These are phyloP conservation scores for Huntiella bhutanensis DNA, from an alignment of 2,329 filamentous ascomycete genomes.

Conservation along the genomic window DNA sequence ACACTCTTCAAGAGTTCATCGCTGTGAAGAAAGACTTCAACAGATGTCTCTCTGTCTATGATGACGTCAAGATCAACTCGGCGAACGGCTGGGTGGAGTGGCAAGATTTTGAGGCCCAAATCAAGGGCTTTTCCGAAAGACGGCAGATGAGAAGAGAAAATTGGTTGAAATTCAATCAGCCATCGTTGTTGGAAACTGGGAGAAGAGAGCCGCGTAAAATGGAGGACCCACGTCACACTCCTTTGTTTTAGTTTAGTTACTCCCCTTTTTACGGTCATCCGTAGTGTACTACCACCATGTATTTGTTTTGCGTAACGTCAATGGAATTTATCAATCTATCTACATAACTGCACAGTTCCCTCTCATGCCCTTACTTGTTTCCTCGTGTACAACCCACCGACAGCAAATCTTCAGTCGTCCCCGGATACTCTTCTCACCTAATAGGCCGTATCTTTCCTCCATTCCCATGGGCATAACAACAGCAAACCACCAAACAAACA, in stretches of 20 bases:
- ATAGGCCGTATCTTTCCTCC: conserved; percentile 57
- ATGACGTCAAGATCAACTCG: conserved; percentile 1
- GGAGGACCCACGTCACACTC: neutral
- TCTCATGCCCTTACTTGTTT: conserved; percentile 51
- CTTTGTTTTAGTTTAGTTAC: neutral
- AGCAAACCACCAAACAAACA: conserved; percentile 83
- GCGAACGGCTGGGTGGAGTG: conserved; percentile 9
- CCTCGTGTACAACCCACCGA: conserved; percentile 56
- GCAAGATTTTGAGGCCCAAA: conserved; percentile 3
- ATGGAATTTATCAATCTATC: neutral
- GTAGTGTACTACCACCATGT: too few species aligned
- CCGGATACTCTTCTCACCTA: conserved; percentile 57
- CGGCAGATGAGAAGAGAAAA: neutral
- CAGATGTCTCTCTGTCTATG: conserved; percentile 4
- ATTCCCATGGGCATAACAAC: conserved; percentile 62
- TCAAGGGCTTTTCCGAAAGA: neutral
- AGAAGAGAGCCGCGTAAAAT: neutral
- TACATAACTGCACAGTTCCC: conserved; percentile 6
- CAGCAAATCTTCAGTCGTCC: conserved; percentile 70
- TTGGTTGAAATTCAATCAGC: neutral
- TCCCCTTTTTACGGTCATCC: neutral
- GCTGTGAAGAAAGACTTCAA: conserved; percentile 1
- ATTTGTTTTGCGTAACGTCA: too few species aligned
- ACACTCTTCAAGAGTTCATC: conserved; percentile 1
- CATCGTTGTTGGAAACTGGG: neutral